Evolutionary conservation across 805 yeast species (phyloP).

Genomic region (Geotrichum ghanense): DNA sequence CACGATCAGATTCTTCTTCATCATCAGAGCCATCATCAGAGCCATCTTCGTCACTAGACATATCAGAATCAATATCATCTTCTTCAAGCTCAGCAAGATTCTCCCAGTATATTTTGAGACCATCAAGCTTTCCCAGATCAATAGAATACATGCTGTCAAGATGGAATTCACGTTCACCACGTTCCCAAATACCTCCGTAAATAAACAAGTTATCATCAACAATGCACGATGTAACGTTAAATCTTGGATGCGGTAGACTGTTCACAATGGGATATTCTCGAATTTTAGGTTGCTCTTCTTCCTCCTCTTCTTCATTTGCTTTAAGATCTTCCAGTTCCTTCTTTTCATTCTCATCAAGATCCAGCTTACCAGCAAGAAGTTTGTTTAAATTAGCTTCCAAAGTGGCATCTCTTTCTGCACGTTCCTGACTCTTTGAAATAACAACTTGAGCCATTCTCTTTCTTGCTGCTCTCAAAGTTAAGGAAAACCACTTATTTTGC

Average conservation of each 20-base stretch:
- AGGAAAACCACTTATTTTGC: constrained; percentile 76
- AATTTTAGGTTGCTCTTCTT: constrained; percentile 28
- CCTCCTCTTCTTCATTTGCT: constrained; percentile 25
- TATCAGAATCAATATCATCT: constrained; percentile 38
- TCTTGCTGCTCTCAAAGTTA: constrained; percentile 51
- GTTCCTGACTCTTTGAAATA: constrained; percentile 29
- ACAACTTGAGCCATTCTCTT: constrained; percentile 34
- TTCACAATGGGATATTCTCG: constrained; percentile 45
- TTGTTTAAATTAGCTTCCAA: constrained; percentile 66
- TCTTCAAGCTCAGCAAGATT: constrained; percentile 46
- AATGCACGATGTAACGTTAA: constrained; percentile 77
- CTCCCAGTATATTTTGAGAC: constrained; percentile 85
- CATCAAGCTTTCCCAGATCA: constrained; percentile 79
- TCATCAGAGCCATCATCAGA: constrained; percentile 57
- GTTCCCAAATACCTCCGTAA: constrained; percentile 85
- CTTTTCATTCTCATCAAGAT: constrained; percentile 20
- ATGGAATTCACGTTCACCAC: constrained; percentile 73
- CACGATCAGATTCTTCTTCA: constrained; percentile 31
- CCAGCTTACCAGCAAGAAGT: constrained; percentile 22
- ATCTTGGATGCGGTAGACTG: constrained; percentile 77
- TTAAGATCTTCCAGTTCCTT: constrained; percentile 23
- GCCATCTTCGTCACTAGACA: constrained; percentile 63
- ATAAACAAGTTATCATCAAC: constrained; percentile 75
- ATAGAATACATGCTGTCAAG: constrained; percentile 79
- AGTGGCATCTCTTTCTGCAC: constrained; percentile 54